phyloP scores from a whole-genome alignment of 306 rosid species.

The Prunus mira region DNA sequence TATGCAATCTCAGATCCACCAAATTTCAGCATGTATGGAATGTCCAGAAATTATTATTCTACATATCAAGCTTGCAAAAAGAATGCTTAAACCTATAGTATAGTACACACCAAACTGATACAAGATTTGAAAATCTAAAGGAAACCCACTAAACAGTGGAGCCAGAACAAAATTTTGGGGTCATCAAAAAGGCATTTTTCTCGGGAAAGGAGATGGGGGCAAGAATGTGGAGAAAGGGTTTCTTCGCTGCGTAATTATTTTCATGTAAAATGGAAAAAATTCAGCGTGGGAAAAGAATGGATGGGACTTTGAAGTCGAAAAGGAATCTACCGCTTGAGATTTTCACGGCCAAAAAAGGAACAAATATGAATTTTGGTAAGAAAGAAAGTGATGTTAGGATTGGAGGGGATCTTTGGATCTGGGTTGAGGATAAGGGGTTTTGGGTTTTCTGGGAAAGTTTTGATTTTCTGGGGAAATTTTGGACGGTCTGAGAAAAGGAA shows the following conservation, averaged over 20 bases:
- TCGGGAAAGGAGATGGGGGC: not conserved
- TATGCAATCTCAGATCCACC: constrained; percentile 57
- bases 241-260: constrained; percentile 8
- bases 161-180: constrained; percentile 25
- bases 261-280: constrained; percentile 5
- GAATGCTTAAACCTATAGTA: constrained; percentile 23
- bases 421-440: constrained; percentile 20
- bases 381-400: constrained; percentile 9
- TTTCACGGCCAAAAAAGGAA: not conserved
- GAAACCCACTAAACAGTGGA: constrained; percentile 23
- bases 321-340: constrained; percentile 34
- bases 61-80: constrained; percentile 16
- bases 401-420: constrained; percentile 50
- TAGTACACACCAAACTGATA: not conserved
- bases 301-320: not conserved
- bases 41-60: constrained; percentile 33
- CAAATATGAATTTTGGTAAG: not conserved
- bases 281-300: constrained; percentile 22
- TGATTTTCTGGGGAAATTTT: constrained; percentile 10
- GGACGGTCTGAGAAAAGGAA: constrained; percentile 5
- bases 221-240: not conserved
- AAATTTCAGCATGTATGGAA: constrained; percentile 21
- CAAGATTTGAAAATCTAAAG: constrained; percentile 28
- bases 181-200: constrained; percentile 22
- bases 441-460: constrained; percentile 23